phyloP scores from a whole-genome alignment of 2,329 filamentous ascomycete genomes.

The Boeremia exigua region DNA sequence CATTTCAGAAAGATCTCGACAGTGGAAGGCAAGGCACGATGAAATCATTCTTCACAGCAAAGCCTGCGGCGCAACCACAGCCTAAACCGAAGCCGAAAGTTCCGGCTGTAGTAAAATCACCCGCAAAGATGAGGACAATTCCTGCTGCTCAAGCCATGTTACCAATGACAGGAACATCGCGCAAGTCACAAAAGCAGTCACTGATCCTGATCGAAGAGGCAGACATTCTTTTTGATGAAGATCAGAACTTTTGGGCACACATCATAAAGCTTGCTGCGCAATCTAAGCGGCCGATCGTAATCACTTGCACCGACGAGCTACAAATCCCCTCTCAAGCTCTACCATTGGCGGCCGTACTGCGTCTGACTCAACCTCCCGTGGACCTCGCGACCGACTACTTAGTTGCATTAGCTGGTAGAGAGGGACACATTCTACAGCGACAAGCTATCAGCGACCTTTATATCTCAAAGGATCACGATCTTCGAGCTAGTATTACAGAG shows the following conservation, averaged over 20 bases:
- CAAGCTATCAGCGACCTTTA: conserved; percentile 74
- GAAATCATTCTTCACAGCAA: conserved; percentile 76
- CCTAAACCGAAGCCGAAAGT: conserved; percentile 24
- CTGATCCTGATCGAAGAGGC: conserved; percentile 93
- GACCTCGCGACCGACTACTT: conserved; percentile 80
- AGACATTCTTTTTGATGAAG: conserved; percentile 92
- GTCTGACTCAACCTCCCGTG: conserved; percentile 70
- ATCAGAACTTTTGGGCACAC: conserved; percentile 92
- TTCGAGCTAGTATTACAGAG: conserved; percentile 82
- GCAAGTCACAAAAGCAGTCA: conserved; percentile 78
- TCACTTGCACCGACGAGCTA: conserved; percentile 94
- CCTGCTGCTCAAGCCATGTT: conserved; percentile 31
- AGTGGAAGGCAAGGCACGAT: conserved; percentile 79
- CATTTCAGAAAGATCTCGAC: conserved; percentile 64
- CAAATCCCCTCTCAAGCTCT: conserved; percentile 76
- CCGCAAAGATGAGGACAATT: conserved; percentile 5
- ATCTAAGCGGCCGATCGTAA: conserved; percentile 89
- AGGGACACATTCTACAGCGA: conserved; percentile 80
- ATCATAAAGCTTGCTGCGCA: conserved; percentile 77
- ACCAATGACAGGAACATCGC: conserved; percentile 37
- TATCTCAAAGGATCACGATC: conserved; percentile 69
- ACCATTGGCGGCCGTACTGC: conserved; percentile 84
- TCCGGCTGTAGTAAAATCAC: conserved; percentile 23
- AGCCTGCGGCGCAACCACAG: conserved; percentile 30
- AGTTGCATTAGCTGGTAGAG: conserved; percentile 80